Evolutionary conservation across 306 rosid genomes (phyloP).

Genomic region (Gillenia trifoliata): DNA sequence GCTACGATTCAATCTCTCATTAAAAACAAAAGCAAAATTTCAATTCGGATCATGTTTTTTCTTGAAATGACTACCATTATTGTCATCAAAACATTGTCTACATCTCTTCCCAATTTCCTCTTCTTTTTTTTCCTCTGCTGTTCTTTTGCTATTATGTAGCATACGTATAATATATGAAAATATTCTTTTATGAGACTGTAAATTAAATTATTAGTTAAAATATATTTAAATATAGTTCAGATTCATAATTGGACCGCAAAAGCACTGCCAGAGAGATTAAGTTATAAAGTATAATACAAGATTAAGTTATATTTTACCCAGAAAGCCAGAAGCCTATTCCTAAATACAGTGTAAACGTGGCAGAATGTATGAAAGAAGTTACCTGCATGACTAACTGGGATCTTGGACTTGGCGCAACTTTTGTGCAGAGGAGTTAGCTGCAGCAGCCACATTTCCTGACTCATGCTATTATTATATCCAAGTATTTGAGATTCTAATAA

Average conservation of each 20-base stretch:
- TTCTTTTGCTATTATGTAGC: not conserved
- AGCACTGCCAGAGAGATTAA: no score
- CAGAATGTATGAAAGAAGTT: not conserved
- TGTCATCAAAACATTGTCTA: not conserved
- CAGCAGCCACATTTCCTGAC: slow-evolving; percentile 7
- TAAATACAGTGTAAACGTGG: not conserved
- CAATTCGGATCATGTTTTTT: not conserved
- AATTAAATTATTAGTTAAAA: not conserved
- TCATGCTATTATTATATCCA: not conserved
- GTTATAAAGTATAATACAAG: not conserved
- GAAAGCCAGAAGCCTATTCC: not conserved
- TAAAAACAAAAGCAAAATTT: not conserved
- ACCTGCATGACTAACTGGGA: not conserved
- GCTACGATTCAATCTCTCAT: not conserved
- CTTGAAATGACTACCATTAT: not conserved
- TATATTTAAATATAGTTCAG: not conserved
- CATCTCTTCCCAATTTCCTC: not conserved
- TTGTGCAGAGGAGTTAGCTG: not conserved
- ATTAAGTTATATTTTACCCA: not conserved
- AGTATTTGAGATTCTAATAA: not conserved
- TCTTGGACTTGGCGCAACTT: not conserved
- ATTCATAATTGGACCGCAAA: not conserved
- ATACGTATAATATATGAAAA: not conserved
- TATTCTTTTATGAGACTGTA: not conserved
- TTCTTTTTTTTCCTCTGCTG: not conserved